Base-by-base conservation (phyloP, 345 rosid genomes). In the Brassica nigra region DNA sequence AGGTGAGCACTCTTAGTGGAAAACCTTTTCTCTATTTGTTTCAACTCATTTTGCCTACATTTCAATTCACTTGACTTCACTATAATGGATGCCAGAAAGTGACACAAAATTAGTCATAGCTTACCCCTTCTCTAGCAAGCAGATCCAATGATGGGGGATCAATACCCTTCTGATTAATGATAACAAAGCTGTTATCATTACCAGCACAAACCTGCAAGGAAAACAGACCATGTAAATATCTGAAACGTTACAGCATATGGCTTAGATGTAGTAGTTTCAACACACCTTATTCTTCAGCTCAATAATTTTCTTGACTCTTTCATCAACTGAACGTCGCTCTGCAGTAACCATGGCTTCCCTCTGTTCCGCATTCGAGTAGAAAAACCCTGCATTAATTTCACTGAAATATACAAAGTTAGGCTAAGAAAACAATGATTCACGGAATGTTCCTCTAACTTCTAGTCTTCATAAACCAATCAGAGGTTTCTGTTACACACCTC, bases 341-440 rank as follows among this genome's bases (percentile, higher is more conserved):
- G 97, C 99, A 52, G 89, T 84, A 87, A 95, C 90, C 99, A 95
- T 95, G 27, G 97, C 92, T 86, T 95, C 99, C 83, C 99, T 89
- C 83, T 95, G 99, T 78, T 93, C 98, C 1, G 98, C 98, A 75
- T 88, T 95, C 15, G 99, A 95, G 90, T 95, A 95, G 92, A 95
- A 95, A 86, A 95, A 95, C 4, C 98, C 99, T 84, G 99, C 97
- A 88, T 95, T 95, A 70, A 95, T 88, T 87, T 95, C 99, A 87
- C 98, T 94, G 87, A 73, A 15, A 34, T 20, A 78, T 12, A 85
- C 70, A 80, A 70, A n/a, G 76, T 88, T 75, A 89, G 91, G 78
- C 15, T 76, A 34, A 33, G 75, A 67, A 71, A 52, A 15, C 55
- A 59, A 37, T 20, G 54, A 12, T 59, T 31, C 29, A 73, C 2